Base-by-base conservation (phyloP, 805 yeast genomes). In the Suhomyces vadensis region DNA sequence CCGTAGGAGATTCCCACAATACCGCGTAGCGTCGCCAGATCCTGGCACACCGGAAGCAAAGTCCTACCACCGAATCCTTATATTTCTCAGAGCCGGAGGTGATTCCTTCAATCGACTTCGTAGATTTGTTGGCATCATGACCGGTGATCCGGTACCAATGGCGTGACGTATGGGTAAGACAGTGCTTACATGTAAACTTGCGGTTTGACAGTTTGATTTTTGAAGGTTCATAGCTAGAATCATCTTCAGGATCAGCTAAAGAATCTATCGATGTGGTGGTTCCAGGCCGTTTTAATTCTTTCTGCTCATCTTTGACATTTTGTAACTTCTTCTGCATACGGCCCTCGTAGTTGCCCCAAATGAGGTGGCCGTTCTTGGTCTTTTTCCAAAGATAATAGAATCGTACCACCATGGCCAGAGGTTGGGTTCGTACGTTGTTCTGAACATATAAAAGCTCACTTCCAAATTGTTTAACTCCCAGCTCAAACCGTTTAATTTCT, bases 331-430 rank as follows among this genome's bases (percentile, higher is more conserved):
- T 85, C 52, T 81, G 81, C 31, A 74, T 63, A 41, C 95, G 65
- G 0, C 94, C 95, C 35, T 81, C 82, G 57, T 67, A 87, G 56
- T 83, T 82, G 26, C 88, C 96, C 95, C 97, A 87, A 13, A 89
- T 85, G 33, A 61, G 58, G 49, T 78, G 82, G 0, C 97, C 97
- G 35, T 74, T 73, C 23, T 77, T 69, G 0, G 96, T 85, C 61
- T 91, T 91, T 64, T 91, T 91, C 98, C 98, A 92, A 42, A 88
- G 67, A 56, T 92, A 92, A 57, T 89, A 92, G 60, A 75, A 90
- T 45, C 97, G 67, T 1, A 92, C 98, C 50, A 90, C 73, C 83
- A 84, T 87, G 0, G 91, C 78, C 43, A 81, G 69, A 0, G 89
- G 70, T 54, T 87, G 95, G 0, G 90, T 76, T 23, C 76, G 77